Conservation (phyloP, 1,284 basidiomycete species). For the Ceratobasidium sp. region DNA sequence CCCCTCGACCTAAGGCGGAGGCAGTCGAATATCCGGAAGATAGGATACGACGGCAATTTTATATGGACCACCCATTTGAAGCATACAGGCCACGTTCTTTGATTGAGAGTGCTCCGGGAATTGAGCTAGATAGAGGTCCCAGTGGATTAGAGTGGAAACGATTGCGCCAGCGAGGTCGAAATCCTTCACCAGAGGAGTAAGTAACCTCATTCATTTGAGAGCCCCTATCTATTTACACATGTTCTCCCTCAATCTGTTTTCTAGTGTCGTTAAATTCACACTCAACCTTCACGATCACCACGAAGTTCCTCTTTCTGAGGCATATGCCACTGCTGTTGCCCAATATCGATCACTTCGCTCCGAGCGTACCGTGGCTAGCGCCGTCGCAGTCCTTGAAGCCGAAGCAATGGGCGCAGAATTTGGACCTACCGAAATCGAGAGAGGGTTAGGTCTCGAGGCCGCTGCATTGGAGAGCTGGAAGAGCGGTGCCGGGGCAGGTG, state of each 20-base stretch:
- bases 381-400: slow-evolving; percentile 85
- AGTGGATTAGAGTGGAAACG: slow-evolving; percentile 77
- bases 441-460: slow-evolving; percentile 73
- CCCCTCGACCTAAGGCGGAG: slow-evolving; percentile 68
- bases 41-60: slow-evolving; percentile 89
- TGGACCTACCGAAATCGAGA: slow-evolving; percentile 71
- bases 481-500: slow-evolving; percentile 67
- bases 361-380: slow-evolving; percentile 82
- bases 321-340: slow-evolving; percentile 83
- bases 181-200: slow-evolving; percentile 92
- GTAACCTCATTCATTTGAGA: slow-evolving; percentile 57
- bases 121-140: slow-evolving; percentile 65
- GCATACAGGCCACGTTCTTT: slow-evolving; percentile 85
- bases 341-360: slow-evolving; percentile 90
- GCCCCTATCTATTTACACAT: not conserved
- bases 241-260: not conserved
- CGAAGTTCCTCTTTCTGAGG: slow-evolving; percentile 76
- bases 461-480: slow-evolving; percentile 71
- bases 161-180: slow-evolving; percentile 82
- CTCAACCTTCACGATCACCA: slow-evolving; percentile 81
- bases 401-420: slow-evolving; percentile 81
- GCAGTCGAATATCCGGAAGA: slow-evolving; percentile 89
- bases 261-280: slow-evolving; percentile 84
- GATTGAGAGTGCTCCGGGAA: slow-evolving; percentile 67
- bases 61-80: slow-evolving; percentile 96